phyloP scores from a whole-genome alignment of 139 green algal genomes.

The Prasinococcaceae sp. region DNA sequence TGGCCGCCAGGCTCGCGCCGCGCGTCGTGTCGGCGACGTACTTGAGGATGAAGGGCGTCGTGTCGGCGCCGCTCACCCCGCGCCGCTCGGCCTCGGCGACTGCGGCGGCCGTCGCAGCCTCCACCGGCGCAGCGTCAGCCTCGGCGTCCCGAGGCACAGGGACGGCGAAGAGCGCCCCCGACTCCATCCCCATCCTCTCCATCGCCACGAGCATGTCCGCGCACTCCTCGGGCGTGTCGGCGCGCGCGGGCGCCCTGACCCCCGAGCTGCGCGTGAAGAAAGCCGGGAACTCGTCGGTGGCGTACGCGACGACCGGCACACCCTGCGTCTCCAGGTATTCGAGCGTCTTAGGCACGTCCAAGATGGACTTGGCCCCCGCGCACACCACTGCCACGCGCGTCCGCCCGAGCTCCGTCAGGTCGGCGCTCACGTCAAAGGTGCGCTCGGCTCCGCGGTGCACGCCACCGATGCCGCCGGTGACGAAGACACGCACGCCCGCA shows the following conservation, averaged over 20 bases:
- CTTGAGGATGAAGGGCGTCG: constrained; percentile 88
- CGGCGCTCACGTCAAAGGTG: constrained; percentile 74
- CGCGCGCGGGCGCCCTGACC: constrained; percentile 35
- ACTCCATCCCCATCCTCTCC: constrained; percentile 5
- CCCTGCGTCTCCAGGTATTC: constrained; percentile 76
- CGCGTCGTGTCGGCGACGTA: constrained; percentile 60
- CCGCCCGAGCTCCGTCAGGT: constrained; percentile 66
- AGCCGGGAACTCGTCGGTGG: constrained; percentile 78
- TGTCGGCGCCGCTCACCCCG: constrained; percentile 41
- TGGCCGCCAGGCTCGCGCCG: constrained; percentile 65
- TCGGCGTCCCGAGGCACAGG: constrained; percentile 51
- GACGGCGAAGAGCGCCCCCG: constrained; percentile 37
- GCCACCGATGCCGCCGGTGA: constrained; percentile 63
- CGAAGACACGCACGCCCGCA: constrained; percentile 37
- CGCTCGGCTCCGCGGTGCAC: constrained; percentile 63
- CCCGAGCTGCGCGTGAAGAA: constrained; percentile 77
- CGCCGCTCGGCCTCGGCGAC: constrained; percentile 48
- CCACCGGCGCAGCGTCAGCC: constrained; percentile 25
- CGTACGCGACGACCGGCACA: constrained; percentile 68
- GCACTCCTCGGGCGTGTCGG: constrained; percentile 40
- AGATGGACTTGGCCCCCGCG: constrained; percentile 82
- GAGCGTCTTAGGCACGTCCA: constrained; percentile 92
- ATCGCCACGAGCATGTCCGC: constrained; percentile 39
- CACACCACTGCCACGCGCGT: constrained; percentile 87
- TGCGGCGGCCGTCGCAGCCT: constrained; percentile 28